Conservation (phyloP, 1,139 yeast species). For the Suhomyces atakaporum region DNA sequence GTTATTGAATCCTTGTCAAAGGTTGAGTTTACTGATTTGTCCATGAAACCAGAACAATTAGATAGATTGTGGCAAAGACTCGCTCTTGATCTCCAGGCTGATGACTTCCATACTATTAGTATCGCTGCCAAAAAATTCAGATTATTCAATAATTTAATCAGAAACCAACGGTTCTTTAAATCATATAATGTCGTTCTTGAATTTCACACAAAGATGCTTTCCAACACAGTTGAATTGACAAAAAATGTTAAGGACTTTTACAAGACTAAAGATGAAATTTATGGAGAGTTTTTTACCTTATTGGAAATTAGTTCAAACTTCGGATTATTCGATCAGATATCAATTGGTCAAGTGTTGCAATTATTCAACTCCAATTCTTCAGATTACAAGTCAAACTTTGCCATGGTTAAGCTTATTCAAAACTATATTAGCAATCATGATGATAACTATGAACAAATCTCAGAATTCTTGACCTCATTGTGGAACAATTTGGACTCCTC, state of each 20-base stretch:
- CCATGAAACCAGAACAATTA: constrained; percentile 2
- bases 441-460: constrained; percentile 19
- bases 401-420: constrained; percentile 23
- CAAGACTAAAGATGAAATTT: constrained; percentile 43
- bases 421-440: constrained; percentile 15
- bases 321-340: constrained; percentile 6
- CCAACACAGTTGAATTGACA: constrained; percentile 25
- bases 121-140: constrained; percentile 32
- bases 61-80: constrained; percentile 20
- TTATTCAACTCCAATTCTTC: constrained; percentile 26
- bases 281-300: constrained; percentile 35
- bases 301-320: constrained; percentile 9
- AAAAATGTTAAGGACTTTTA: constrained; percentile 39
- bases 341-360: constrained; percentile 13
- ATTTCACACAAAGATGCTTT: constrained; percentile 24
- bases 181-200: constrained; percentile 13
- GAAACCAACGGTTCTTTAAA: constrained; percentile 4
- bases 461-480: constrained; percentile 39
- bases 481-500: constrained; percentile 66
- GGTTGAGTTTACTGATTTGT: neutral
- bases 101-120: constrained; percentile 29
- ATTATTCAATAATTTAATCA: constrained; percentile 32
- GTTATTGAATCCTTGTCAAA: constrained; percentile 10
- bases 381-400: constrained; percentile 27
- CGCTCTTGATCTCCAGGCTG: constrained; percentile 26